These are phyloP conservation scores for Beauveria pseudobassiana DNA, from an alignment of 2,329 filamentous ascomycete genomes.

Conservation along the genomic window DNA sequence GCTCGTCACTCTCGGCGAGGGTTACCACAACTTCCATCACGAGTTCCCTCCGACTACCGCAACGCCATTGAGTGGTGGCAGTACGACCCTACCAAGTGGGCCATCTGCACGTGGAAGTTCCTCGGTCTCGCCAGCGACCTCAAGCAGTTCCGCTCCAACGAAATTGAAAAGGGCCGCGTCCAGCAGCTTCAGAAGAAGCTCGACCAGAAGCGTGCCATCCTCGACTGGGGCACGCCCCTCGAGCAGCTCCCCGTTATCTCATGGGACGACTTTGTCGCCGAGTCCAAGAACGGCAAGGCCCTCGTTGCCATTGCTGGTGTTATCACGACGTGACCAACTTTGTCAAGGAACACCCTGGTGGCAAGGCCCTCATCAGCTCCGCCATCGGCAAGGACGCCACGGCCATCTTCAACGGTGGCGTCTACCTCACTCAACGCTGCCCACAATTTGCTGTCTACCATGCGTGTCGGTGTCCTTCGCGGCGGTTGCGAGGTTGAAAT, in stretches of 20 bases:
- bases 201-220: slow-evolving; percentile 71
- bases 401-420: slow-evolving; percentile 85
- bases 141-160: slow-evolving; percentile 85
- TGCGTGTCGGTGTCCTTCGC: slow-evolving; percentile 79
- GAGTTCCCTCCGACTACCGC: slow-evolving; percentile 88
- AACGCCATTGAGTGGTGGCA: slow-evolving; percentile 88
- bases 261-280: slow-evolving; percentile 78
- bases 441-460: slow-evolving; percentile 81
- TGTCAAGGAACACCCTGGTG: slow-evolving; percentile 85
- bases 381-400: slow-evolving; percentile 83
- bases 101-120: slow-evolving; percentile 78
- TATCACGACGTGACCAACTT: slow-evolving; percentile 80
- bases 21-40: slow-evolving; percentile 95
- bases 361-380: slow-evolving; percentile 75
- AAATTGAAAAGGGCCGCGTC: slow-evolving; percentile 85
- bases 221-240: slow-evolving; percentile 81
- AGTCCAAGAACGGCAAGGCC: slow-evolving; percentile 62
- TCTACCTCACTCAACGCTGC: slow-evolving; percentile 88
- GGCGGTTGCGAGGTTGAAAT: slow-evolving; percentile 87
- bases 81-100: slow-evolving; percentile 89
- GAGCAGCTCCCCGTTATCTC: slow-evolving; percentile 79
- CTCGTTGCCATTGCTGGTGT: slow-evolving; percentile 75
- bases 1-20: slow-evolving; percentile 76
- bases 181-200: slow-evolving; percentile 91
- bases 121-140: slow-evolving; percentile 77